A percentile compares a stretch with the other conserved stretches of the same genome.
These are phyloP conservation scores for Phragmites australis DNA, from an alignment of 176 grass and related monocot genomes.

Conservation along the genomic window DNA sequence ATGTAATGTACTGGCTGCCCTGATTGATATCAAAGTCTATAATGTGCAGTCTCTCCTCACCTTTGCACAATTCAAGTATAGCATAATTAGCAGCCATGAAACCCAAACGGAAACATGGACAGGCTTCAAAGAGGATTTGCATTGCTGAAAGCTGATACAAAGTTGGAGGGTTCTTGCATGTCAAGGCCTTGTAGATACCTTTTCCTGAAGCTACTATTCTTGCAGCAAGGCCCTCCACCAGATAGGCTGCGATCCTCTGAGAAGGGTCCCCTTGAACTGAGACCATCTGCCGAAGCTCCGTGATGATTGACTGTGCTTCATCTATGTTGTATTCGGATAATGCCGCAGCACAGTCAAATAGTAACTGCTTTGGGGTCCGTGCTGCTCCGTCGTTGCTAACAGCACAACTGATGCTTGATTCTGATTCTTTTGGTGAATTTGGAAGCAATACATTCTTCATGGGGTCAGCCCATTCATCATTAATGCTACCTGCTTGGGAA, in stretches of 20 bases:
- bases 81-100: conserved; percentile 97
- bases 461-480: conserved; percentile 69
- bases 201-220: conserved; percentile 86
- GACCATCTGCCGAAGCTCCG: conserved; percentile 80
- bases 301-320: conserved; percentile 83
- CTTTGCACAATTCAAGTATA: conserved; percentile 79
- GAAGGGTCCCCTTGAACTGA: conserved; percentile 90
- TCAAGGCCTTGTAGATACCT: conserved; percentile 86
- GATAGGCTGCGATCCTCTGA: conserved; percentile 85
- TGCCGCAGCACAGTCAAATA: conserved; percentile 67
- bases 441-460: conserved; percentile 63
- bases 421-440: conserved; percentile 88
- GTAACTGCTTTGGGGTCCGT: conserved; percentile 82
- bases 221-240: conserved; percentile 89
- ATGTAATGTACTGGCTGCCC: conserved; percentile 89
- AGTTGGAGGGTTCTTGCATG: conserved; percentile 88
- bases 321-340: conserved; percentile 70
- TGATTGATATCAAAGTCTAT: conserved; percentile 97
- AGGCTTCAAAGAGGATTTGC: conserved; percentile 97
- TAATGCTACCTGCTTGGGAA: conserved; percentile 58
- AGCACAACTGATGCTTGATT: conserved; percentile 77
- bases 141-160: conserved; percentile 93
- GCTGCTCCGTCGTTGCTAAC: conserved; percentile 56
- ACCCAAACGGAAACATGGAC: conserved; percentile 88
- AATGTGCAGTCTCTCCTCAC: conserved; percentile 86